A percentile compares a stretch with the other conserved stretches of the same genome.
Conservation (phyloP, 257 asterid species). For the Solanum ahanhuiri region DNA sequence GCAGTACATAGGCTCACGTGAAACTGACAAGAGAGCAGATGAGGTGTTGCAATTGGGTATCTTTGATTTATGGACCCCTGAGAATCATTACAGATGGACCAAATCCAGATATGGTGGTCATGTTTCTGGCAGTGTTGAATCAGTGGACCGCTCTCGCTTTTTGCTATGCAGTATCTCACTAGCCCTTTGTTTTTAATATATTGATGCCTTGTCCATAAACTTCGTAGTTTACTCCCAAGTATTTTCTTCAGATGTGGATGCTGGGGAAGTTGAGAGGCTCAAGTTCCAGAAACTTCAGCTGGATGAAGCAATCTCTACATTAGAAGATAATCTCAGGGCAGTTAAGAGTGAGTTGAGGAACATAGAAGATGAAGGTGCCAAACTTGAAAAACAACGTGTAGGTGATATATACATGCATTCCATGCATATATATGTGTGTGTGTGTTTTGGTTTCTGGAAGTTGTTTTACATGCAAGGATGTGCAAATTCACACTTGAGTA, state of each 20-base stretch:
- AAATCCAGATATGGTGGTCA: slow-evolving; percentile 76
- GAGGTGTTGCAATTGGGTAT: slow-evolving; percentile 46
- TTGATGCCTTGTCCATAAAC: neutral
- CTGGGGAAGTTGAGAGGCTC: slow-evolving; percentile 49
- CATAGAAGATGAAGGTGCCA: slow-evolving; percentile 66
- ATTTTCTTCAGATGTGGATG: slow-evolving; percentile 47
- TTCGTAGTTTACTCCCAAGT: neutral
- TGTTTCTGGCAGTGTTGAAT: slow-evolving; percentile 62
- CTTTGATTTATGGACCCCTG: slow-evolving; percentile 90
- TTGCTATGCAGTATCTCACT: slow-evolving; percentile 54
- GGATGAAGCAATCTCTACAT: slow-evolving; percentile 25
- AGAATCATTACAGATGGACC: slow-evolving; percentile 75
- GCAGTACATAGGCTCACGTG: slow-evolving; percentile 84
- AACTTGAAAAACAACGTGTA: slow-evolving; percentile 57
- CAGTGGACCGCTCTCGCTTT: slow-evolving; percentile 55
- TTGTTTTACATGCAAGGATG: neutral
- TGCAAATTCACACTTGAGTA: neutral
- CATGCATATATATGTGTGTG: neutral
- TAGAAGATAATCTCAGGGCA: slow-evolving; percentile 29
- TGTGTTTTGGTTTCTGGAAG: neutral
- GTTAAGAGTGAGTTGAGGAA: slow-evolving; percentile 46
- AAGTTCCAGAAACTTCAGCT: slow-evolving; percentile 30
- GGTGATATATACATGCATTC: slow-evolving; percentile 2
- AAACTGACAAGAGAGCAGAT: slow-evolving; percentile 73
- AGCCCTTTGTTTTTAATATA: neutral